Evolutionary conservation across 2,329 filamentous ascomycete species (phyloP).

Genomic region (Bipolaris zeicola): DNA sequence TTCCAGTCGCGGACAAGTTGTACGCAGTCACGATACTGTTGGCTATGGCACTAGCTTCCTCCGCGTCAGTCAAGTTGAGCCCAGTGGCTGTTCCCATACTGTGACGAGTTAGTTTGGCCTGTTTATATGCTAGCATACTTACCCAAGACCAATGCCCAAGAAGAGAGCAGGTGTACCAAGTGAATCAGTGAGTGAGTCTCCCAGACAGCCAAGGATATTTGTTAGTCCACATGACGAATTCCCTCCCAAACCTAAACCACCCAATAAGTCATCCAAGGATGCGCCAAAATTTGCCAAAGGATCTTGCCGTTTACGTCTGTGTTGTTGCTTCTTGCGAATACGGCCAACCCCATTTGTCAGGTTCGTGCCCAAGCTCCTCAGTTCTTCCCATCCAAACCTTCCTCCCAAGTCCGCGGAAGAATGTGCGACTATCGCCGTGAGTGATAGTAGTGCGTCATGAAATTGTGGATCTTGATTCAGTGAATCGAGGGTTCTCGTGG

Average conservation of each 20-base stretch:
- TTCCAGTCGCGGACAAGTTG: conserved; percentile 29
- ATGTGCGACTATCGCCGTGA: conserved; percentile 30
- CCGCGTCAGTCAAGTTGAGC: conserved; percentile 30
- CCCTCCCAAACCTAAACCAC: background rate
- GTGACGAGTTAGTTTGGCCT: conserved; percentile 9
- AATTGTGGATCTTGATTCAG: conserved; percentile 31
- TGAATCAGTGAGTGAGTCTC: conserved; percentile 17
- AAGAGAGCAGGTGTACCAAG: conserved; percentile 37
- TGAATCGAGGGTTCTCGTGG: conserved; percentile 30
- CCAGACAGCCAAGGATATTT: conserved; percentile 19
- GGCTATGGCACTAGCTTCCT: conserved; percentile 24
- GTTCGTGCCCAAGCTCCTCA: conserved; percentile 25
- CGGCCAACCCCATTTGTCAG: conserved; percentile 24
- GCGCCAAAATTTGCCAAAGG: conserved; percentile 17
- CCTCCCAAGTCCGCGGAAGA: conserved; percentile 29
- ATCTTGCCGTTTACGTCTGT: conserved; percentile 9
- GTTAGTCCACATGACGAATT: conserved; percentile 23
- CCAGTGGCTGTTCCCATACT: conserved; percentile 37
- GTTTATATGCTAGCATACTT: background rate
- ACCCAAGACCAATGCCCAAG: conserved; percentile 40
- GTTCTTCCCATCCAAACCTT: conserved; percentile 12
- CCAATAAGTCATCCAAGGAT: conserved; percentile 11
- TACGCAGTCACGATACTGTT: conserved; percentile 25
- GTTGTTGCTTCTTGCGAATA: conserved; percentile 10
- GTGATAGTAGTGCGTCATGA: conserved; percentile 27